phyloP scores from a whole-genome alignment of 2,329 filamentous ascomycete genomes.

The Purpureocillium takamizusanense region DNA sequence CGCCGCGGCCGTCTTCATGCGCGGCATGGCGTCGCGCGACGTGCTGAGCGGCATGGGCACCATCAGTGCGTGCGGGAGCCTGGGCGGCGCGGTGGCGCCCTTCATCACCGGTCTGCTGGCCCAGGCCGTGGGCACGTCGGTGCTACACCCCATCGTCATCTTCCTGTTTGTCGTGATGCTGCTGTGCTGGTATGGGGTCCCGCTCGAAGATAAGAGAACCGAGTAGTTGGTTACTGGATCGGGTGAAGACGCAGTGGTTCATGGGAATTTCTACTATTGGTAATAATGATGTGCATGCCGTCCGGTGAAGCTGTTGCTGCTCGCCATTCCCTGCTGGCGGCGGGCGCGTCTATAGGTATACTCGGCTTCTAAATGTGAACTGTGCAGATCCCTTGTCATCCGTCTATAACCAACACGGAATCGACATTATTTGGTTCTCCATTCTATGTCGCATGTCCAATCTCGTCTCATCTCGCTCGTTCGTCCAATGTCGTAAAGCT shows the following conservation, averaged over 20 bases:
- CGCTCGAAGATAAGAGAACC: conserved; percentile 46
- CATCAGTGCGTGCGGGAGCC: conserved; percentile 60
- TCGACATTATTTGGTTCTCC: no score
- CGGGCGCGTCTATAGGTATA: no score
- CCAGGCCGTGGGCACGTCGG: conserved; percentile 53
- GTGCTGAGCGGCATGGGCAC: conserved; percentile 57
- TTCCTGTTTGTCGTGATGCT: conserved; percentile 57
- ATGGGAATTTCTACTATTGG: background rate
- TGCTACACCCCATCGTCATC: conserved; percentile 59
- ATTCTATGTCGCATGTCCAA: no score
- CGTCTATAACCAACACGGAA: no score
- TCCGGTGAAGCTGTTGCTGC: no score
- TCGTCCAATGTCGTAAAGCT: background rate
- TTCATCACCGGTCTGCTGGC: conserved; percentile 58
- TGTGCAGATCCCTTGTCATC: no score
- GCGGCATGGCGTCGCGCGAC: conserved; percentile 47
- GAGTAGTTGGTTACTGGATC: conserved; percentile 35
- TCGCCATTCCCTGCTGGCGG: no score
- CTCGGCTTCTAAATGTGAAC: no score
- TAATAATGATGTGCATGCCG: no score
- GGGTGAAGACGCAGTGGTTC: no score
- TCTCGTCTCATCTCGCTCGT: no score
- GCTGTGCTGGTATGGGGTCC: conserved; percentile 53
- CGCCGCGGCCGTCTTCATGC: conserved; percentile 54
- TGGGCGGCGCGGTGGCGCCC: conserved; percentile 58